Evolutionary conservation across 352 stramenopile species (phyloP).

Genomic region (Phytophthora pinifolia): DNA sequence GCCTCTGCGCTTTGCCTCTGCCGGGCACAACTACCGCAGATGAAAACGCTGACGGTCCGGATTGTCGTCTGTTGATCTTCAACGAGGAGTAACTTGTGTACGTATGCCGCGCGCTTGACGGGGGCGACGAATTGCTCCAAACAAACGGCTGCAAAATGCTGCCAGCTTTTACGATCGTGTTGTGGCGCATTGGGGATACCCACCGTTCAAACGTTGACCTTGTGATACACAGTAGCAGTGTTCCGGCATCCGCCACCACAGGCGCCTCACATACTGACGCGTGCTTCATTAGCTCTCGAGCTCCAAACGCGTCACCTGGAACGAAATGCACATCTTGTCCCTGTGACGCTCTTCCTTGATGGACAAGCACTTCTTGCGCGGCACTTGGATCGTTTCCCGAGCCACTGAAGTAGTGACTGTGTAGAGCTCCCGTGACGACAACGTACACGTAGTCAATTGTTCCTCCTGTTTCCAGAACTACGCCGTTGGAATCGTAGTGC

Average conservation of each 20-base stretch:
- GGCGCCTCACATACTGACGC: neutral
- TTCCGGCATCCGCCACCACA: conserved; percentile 37
- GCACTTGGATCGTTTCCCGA: neutral
- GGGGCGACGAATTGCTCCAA: conserved; percentile 12
- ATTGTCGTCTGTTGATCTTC: conserved; percentile 24
- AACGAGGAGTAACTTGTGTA: conserved; percentile 1
- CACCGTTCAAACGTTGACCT: conserved; percentile 43
- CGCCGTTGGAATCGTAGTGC: conserved; percentile 16
- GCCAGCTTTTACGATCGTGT: conserved; percentile 43
- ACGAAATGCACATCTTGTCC: conserved; percentile 18
- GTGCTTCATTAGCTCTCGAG: conserved; percentile 25
- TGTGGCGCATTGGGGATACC: conserved; percentile 32
- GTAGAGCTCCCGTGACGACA: conserved; percentile 36
- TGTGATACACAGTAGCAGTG: conserved; percentile 41
- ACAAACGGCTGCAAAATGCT: conserved; percentile 37
- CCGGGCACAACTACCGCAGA: neutral
- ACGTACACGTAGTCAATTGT: conserved; percentile 33
- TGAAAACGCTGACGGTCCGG: conserved; percentile 24
- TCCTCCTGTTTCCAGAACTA: conserved; percentile 25
- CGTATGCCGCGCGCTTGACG: conserved; percentile 8
- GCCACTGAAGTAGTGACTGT: conserved; percentile 17
- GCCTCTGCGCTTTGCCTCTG: conserved; percentile 1
- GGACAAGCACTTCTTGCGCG: conserved; percentile 2
- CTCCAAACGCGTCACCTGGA: conserved; percentile 42
- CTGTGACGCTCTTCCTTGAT: conserved; percentile 11